phyloP scores from a whole-genome alignment of 2,329 filamentous ascomycete genomes.

The Drechslerella stenobrocha region DNA sequence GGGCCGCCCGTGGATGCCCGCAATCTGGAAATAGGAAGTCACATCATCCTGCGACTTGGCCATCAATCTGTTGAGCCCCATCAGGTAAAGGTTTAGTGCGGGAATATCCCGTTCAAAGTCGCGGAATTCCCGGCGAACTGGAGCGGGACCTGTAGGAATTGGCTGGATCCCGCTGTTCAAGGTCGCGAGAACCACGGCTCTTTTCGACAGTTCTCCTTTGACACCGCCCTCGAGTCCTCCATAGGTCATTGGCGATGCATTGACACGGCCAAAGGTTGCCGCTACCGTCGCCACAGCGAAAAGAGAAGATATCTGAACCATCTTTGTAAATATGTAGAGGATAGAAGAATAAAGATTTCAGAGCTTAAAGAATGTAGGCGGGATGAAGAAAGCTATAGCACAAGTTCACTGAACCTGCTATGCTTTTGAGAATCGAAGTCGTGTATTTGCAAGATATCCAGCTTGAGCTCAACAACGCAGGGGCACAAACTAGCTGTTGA shows the following conservation, averaged over 20 bases:
- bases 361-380: neutral
- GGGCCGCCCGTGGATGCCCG: slow-evolving; percentile 74
- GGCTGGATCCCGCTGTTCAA: slow-evolving; percentile 24
- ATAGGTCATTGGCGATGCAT: slow-evolving; percentile 28
- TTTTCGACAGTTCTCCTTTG: slow-evolving; percentile 32
- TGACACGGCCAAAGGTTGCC: slow-evolving; percentile 29
- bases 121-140: slow-evolving; percentile 25
- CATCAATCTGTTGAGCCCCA: slow-evolving; percentile 74
- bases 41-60: slow-evolving; percentile 66
- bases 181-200: slow-evolving; percentile 31
- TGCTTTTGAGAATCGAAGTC: slow-evolving; percentile 33
- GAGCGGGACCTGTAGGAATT: slow-evolving; percentile 12
- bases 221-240: slow-evolving; percentile 20
- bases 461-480: slow-evolving; percentile 12
- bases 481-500: slow-evolving; percentile 3
- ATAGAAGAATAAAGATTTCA: slow-evolving; percentile 3
- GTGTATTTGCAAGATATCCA: slow-evolving; percentile 16
- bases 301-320: slow-evolving; percentile 44
- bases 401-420: slow-evolving; percentile 43
- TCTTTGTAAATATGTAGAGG: slow-evolving; percentile 10
- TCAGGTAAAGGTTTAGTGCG: slow-evolving; percentile 67
- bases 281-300: slow-evolving; percentile 22
- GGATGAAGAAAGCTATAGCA: neutral
- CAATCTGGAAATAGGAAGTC: slow-evolving; percentile 76
- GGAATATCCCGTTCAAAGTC: slow-evolving; percentile 27